Evolutionary conservation across 2,329 filamentous ascomycete genomes (phyloP).

Genomic region (Blastomyces gilchristii): DNA sequence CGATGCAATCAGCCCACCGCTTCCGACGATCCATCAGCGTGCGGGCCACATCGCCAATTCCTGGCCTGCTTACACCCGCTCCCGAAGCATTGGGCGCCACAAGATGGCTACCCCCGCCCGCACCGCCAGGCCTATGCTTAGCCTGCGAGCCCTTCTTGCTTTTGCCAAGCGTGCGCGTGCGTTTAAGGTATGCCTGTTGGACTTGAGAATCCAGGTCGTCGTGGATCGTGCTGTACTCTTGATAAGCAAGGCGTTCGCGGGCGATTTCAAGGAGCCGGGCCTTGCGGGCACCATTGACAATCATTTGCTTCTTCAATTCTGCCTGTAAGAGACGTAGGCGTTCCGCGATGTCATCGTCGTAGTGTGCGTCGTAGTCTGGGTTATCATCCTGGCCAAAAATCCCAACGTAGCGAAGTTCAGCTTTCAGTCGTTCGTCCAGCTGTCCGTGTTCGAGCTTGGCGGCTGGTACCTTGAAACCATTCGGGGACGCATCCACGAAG

Average conservation of each 20-base stretch:
- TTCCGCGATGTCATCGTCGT: slow-evolving; percentile 87
- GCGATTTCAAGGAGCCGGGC: slow-evolving; percentile 75
- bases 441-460: slow-evolving; percentile 75
- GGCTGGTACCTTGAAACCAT: slow-evolving; percentile 67
- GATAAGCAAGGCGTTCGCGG: slow-evolving; percentile 85
- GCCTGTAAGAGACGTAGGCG: slow-evolving; percentile 76
- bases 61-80: slow-evolving; percentile 40
- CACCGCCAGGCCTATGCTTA: slow-evolving; percentile 50
- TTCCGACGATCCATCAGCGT: slow-evolving; percentile 83
- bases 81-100: slow-evolving; percentile 30
- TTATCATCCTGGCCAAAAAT: slow-evolving; percentile 61
- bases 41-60: slow-evolving; percentile 80
- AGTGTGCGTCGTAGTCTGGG: slow-evolving; percentile 78
- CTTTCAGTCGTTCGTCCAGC: slow-evolving; percentile 81
- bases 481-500: slow-evolving; percentile 66
- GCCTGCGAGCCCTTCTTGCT: slow-evolving; percentile 74
- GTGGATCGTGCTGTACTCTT: slow-evolving; percentile 93
- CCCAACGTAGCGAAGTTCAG: slow-evolving; percentile 82
- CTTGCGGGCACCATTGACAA: slow-evolving; percentile 85
- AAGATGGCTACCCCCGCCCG: slow-evolving; percentile 57
- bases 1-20: slow-evolving; percentile 85
- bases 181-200: slow-evolving; percentile 89
- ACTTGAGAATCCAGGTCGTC: slow-evolving; percentile 94
- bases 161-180: slow-evolving; percentile 87
- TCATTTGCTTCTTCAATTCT: slow-evolving; percentile 69